A percentile compares a stretch with the other conserved stretches of the same genome.
Conservation (phyloP, 1,284 basidiomycete genomes). For the Apiotrichum gamsii region DNA sequence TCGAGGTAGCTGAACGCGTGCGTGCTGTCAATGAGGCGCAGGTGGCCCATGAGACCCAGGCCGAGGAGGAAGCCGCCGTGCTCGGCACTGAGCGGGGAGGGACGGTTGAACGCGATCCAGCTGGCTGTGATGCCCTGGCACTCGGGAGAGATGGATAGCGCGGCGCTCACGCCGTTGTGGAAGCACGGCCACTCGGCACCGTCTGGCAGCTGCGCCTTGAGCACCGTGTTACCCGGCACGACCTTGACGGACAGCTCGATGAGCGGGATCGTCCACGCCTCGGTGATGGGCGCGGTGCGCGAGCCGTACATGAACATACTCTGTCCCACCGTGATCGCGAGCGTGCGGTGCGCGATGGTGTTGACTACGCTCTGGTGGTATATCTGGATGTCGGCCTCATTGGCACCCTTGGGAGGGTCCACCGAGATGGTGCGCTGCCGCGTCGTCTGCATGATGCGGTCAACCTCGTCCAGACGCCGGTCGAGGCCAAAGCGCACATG, state of each 20-base stretch:
- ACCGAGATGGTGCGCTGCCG: constrained; percentile 60
- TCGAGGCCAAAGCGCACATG: constrained; percentile 81
- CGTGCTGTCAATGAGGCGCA: constrained; percentile 81
- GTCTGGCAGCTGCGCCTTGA: constrained; percentile 56
- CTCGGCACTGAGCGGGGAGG: constrained; percentile 73
- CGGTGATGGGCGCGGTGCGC: constrained; percentile 61
- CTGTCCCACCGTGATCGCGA: constrained; percentile 76
- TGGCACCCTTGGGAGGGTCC: constrained; percentile 59
- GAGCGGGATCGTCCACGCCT: constrained; percentile 70
- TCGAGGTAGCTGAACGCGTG: constrained; percentile 79
- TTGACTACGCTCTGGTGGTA: constrained; percentile 74
- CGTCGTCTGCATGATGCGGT: constrained; percentile 76
- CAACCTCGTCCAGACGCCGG: constrained; percentile 75
- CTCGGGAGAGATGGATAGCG: constrained; percentile 71
- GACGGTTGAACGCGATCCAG: constrained; percentile 90
- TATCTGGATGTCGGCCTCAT: constrained; percentile 31
- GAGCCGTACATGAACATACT: constrained; percentile 82
- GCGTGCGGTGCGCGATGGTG: constrained; percentile 72
- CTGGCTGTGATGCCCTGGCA: constrained; percentile 75
- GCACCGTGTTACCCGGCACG: constrained; percentile 51
- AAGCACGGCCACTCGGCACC: constrained; percentile 88
- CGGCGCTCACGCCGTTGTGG: constrained; percentile 93
- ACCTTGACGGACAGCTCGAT: constrained; percentile 71
- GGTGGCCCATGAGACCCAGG: constrained; percentile 83
- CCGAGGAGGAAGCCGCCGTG: constrained; percentile 94